A percentile compares a stretch with the other conserved stretches of the same genome.
These are phyloP conservation scores for Neofusicoccum sp. DNA, from an alignment of 2,329 filamentous ascomycete genomes.

Conservation along the genomic window DNA sequence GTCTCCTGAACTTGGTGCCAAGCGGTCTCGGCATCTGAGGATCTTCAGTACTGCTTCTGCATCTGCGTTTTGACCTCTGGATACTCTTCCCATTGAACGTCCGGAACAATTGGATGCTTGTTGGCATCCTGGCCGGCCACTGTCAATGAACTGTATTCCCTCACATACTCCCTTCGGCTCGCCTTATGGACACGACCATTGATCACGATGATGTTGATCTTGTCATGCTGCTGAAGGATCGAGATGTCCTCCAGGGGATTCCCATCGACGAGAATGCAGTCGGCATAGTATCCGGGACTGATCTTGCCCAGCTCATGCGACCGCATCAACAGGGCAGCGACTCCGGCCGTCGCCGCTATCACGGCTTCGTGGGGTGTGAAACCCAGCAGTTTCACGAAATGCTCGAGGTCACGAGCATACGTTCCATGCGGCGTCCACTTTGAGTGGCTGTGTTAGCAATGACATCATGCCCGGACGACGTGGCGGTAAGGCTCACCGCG, in stretches of 20 bases:
- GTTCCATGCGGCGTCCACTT: slow-evolving; percentile 54
- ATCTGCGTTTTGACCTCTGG: neutral
- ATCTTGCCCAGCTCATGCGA: slow-evolving; percentile 47
- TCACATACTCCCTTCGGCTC: slow-evolving; percentile 28
- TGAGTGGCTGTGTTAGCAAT: slow-evolving; percentile 40
- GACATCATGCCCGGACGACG: neutral
- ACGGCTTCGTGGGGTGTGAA: slow-evolving; percentile 51
- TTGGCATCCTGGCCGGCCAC: neutral
- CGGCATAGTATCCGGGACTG: slow-evolving; percentile 46
- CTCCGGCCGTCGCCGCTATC: slow-evolving; percentile 46
- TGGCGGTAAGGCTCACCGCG: neutral
- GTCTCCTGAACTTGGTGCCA: neutral
- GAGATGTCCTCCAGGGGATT: slow-evolving; percentile 47
- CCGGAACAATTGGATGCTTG: slow-evolving; percentile 2
- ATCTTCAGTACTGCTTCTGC: slow-evolving; percentile 13
- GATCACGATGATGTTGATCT: slow-evolving; percentile 51
- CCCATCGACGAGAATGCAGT: slow-evolving; percentile 52
- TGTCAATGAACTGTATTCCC: neutral
- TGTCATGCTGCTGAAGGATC: slow-evolving; percentile 47
- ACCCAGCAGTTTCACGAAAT: slow-evolving; percentile 49
- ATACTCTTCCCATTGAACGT: neutral
- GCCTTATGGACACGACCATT: slow-evolving; percentile 52
- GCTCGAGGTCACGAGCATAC: slow-evolving; percentile 51
- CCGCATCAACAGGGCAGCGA: slow-evolving; percentile 48
- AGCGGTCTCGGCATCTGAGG: neutral